Evolutionary conservation across 2,329 filamentous ascomycete genomes (phyloP).

Genomic region (Aspergillus terreus): DNA sequence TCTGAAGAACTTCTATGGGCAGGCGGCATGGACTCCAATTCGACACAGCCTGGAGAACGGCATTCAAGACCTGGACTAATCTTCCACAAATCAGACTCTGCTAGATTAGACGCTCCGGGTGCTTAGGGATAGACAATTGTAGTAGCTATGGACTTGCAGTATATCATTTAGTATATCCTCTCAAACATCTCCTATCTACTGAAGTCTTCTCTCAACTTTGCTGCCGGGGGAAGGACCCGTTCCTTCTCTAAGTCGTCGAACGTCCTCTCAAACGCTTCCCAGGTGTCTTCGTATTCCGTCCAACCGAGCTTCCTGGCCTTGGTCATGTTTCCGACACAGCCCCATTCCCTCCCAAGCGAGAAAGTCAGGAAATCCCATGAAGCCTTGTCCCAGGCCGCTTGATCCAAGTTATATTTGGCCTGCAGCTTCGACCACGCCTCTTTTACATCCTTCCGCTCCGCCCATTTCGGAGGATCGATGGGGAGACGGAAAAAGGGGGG

Average conservation of each 20-base stretch:
- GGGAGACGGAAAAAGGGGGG: conserved; percentile 17
- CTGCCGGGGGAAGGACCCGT: conserved; percentile 19
- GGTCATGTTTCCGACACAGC: conserved; percentile 34
- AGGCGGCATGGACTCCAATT: too few relatives aligned
- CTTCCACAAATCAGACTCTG: too few relatives aligned
- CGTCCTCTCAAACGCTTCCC: conserved; percentile 34
- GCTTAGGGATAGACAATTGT: too few relatives aligned
- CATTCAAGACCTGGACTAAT: too few relatives aligned
- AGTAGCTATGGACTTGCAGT: too few relatives aligned
- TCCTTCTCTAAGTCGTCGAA: conserved; percentile 30
- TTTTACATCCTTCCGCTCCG: conserved; percentile 34
- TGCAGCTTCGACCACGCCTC: conserved; percentile 37
- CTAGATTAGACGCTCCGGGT: too few relatives aligned
- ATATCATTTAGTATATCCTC: too few relatives aligned
- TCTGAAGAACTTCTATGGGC: too few relatives aligned
- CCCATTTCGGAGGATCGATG: conserved; percentile 42
- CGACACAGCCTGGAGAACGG: too few relatives aligned
- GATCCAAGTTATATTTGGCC: conserved; percentile 33
- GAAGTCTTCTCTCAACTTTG: conserved; percentile 12
- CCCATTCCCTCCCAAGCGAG: conserved; percentile 37
- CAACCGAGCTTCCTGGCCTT: conserved; percentile 47
- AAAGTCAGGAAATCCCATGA: conserved; percentile 46
- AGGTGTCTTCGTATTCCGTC: conserved; percentile 39
- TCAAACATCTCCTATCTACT: too few relatives aligned
- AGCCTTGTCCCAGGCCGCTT: conserved; percentile 40